Base-by-base conservation (phyloP, 176 grass and related monocot species). In the Raddia guianensis region DNA sequence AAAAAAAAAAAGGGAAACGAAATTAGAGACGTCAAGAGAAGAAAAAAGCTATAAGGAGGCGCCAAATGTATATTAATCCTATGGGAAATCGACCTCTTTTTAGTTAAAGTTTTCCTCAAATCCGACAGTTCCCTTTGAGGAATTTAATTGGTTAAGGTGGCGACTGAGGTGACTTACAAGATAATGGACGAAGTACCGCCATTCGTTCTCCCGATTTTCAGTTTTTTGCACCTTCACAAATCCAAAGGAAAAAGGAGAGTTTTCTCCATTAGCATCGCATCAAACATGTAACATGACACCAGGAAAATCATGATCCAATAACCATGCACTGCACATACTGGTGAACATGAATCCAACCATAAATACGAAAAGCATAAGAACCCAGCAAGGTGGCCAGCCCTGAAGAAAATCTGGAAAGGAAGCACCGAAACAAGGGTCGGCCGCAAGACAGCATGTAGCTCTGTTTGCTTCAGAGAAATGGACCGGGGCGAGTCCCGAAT, bases 101-200 rank as follows among this genome's bases (percentile, higher is more conserved):
- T 27, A 27, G 27, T 27, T 27, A 27, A 27, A 27, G 1, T 27
- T 27, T 27, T 27, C 27, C 27, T 27, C 27, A 27, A 27, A 27
- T 27, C 27, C 27, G 27, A 27, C 27, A 27, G 27, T 27, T 27
- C 27, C 27, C 27, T 27, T 27, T 27, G 27, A 27, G 27, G 27
- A 27, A 27, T 27, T 27, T 27, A 27, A 27, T 27, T 27, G 27
- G 27, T 27, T 27, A 27, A 27, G 27, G 34, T 18, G 40, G 82
- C 18, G 37, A 75, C 16, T 43, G 9, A 58, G 76, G 71, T 12
- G 56, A 81, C 88, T 94, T 79, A 98, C 95, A 63, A 98, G 92
- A 45, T 95, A 98, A 83, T 98, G 95, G 48, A 98, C 90, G 6
- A 95, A 94, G 35, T 91, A 98, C 67, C 87, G 91, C 92, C 92